Evolutionary conservation across 2,329 filamentous ascomycete genomes (phyloP).

Genomic region (Aspergillus calidoustus): DNA sequence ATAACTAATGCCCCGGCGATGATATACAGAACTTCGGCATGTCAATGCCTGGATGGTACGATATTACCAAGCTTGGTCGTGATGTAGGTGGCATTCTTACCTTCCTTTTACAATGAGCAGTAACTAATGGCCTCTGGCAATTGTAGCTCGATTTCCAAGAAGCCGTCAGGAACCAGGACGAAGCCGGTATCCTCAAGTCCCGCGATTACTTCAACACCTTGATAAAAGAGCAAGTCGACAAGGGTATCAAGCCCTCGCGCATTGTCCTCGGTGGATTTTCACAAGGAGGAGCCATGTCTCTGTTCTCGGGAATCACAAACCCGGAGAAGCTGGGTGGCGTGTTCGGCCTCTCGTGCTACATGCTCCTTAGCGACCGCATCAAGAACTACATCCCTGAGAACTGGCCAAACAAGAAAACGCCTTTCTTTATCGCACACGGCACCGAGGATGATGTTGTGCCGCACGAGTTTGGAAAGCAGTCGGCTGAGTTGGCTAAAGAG

Average conservation of each 20-base stretch:
- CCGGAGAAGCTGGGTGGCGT: constrained; percentile 81
- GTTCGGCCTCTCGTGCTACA: constrained; percentile 80
- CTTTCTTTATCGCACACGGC: constrained; percentile 91
- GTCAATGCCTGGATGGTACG: constrained; percentile 73
- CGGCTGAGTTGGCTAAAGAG: constrained; percentile 68
- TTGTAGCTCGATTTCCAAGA: constrained; percentile 44
- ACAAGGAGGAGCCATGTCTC: constrained; percentile 83
- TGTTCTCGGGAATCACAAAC: constrained; percentile 78
- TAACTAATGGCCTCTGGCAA: constrained; percentile 26
- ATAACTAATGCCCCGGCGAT: constrained; percentile 75
- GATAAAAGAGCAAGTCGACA: constrained; percentile 78
- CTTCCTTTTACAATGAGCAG: not conserved
- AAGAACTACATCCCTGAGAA: constrained; percentile 59
- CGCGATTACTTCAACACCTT: constrained; percentile 77
- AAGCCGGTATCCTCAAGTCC: constrained; percentile 73
- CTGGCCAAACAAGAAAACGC: constrained; percentile 72
- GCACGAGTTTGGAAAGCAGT: constrained; percentile 69
- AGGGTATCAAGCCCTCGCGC: constrained; percentile 78
- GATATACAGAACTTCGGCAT: constrained; percentile 69
- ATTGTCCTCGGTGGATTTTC: constrained; percentile 73
- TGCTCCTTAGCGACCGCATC: constrained; percentile 71
- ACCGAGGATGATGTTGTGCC: constrained; percentile 73
- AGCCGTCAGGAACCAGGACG: constrained; percentile 52
- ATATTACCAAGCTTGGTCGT: constrained; percentile 51
- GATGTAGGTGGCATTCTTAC: constrained; percentile 37